phyloP scores from a whole-genome alignment of 805 yeast genomes.

The Tetrapisispora nanseiensis region DNA sequence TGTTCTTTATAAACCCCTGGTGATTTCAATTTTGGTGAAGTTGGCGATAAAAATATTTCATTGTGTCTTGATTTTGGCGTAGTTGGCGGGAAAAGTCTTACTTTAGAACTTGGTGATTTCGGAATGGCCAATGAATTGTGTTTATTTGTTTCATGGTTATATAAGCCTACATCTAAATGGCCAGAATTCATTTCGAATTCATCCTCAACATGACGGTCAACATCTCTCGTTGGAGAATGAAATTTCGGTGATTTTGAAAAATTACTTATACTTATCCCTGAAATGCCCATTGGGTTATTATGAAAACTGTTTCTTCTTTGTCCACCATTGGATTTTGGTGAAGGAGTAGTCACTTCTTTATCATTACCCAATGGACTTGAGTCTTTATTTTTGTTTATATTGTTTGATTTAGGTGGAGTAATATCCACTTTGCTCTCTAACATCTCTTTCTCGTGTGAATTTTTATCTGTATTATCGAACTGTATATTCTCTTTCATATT shows the following conservation, averaged over 20 bases:
- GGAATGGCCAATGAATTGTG: conserved; percentile 9
- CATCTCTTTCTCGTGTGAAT: not conserved
- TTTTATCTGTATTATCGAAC: not conserved
- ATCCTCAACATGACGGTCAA: not conserved
- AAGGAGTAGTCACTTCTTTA: not conserved
- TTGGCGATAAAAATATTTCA: conserved; percentile 27
- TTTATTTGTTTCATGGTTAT: not conserved
- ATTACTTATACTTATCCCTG: conserved; percentile 11
- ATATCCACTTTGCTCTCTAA: not conserved
- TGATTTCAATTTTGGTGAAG: conserved; percentile 23
- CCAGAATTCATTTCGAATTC: conserved; percentile 3
- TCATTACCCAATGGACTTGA: not conserved
- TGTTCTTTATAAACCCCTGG: conserved; percentile 15
- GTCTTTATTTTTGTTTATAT: not conserved
- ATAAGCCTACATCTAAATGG: not conserved
- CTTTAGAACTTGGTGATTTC: conserved; percentile 8
- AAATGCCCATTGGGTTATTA: not conserved
- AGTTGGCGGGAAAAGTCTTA: conserved; percentile 24
- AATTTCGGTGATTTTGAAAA: conserved; percentile 21
- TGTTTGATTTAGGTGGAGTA: conserved; percentile 1
- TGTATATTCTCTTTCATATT: conserved; percentile 1
- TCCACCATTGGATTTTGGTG: not conserved
- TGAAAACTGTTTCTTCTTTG: not conserved
- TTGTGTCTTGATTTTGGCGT: conserved; percentile 26
- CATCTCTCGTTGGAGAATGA: conserved; percentile 16